Conservation (phyloP, 2,329 filamentous ascomycete species). For the Penicillium verrucosum region DNA sequence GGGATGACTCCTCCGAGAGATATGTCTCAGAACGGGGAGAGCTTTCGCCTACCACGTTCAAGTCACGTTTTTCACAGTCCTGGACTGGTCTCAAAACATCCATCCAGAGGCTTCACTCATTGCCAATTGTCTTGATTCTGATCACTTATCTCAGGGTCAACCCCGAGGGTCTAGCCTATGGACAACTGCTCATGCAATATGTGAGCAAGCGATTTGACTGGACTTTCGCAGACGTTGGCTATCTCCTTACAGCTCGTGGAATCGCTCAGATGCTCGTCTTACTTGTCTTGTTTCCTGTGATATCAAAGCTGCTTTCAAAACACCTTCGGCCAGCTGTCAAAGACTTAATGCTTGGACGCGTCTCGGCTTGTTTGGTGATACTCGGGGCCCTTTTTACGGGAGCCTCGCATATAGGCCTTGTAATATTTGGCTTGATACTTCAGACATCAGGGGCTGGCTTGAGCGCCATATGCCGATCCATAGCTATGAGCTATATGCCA, state of each 20-base stretch:
- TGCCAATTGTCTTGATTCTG: not conserved
- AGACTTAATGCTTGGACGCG: not conserved
- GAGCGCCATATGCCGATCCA: not conserved
- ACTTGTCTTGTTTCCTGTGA: not conserved
- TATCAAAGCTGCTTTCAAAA: not conserved
- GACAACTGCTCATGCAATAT: not conserved
- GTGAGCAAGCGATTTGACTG: not conserved
- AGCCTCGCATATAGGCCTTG: not conserved
- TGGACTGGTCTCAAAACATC: not conserved
- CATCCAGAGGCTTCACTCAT: not conserved
- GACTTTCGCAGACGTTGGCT: not conserved
- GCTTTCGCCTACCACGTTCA: not conserved
- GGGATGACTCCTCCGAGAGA: not conserved
- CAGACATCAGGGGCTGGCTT: not conserved
- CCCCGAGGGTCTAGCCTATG: not conserved
- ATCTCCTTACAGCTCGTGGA: not conserved
- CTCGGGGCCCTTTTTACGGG: not conserved
- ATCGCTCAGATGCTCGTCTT: not conserved
- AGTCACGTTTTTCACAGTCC: not conserved
- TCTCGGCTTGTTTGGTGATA: not conserved
- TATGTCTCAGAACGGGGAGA: not conserved
- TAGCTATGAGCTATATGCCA: not conserved
- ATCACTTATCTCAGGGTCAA: not conserved
- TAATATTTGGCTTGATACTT: not conserved
- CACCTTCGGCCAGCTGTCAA: not conserved